Evolutionary conservation across 2,329 filamentous ascomycete genomes (phyloP).

Genomic region (Rhynchosporium secalis): DNA sequence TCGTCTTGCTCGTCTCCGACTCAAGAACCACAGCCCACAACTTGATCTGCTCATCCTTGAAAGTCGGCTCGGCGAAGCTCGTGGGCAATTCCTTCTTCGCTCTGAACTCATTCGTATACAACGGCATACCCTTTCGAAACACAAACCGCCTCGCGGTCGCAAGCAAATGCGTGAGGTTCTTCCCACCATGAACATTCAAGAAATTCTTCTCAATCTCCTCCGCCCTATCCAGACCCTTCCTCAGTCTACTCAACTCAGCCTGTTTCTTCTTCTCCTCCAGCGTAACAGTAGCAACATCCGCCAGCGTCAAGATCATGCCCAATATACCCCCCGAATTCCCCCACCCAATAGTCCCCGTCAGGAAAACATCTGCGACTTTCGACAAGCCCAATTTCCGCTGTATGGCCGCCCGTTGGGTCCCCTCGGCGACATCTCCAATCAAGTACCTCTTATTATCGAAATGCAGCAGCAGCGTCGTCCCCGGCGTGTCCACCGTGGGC

Average conservation of each 20-base stretch:
- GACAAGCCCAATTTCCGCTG: constrained; percentile 61
- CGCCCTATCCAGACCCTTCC: constrained; percentile 11
- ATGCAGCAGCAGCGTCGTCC: constrained; percentile 74
- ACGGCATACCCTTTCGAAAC: constrained; percentile 77
- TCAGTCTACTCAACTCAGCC: constrained; percentile 39
- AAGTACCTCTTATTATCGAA: constrained; percentile 82
- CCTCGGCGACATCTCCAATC: constrained; percentile 81
- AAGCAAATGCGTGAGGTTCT: constrained; percentile 76
- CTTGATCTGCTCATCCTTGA: constrained; percentile 72
- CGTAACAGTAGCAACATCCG: constrained; percentile 59
- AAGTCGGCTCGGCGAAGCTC: constrained; percentile 59
- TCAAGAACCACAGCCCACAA: constrained; percentile 78
- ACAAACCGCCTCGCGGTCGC: constrained; percentile 85
- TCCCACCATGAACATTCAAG: constrained; percentile 73
- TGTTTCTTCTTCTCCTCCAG: constrained; percentile 47
- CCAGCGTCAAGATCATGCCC: constrained; percentile 81
- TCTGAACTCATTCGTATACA: constrained; percentile 68
- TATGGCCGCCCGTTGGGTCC: constrained; percentile 72
- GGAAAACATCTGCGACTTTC: constrained; percentile 74
- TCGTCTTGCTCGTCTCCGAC: constrained; percentile 38
- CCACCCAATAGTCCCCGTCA: constrained; percentile 79
- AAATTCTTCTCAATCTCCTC: constrained; percentile 39
- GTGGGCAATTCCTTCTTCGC: constrained; percentile 16
- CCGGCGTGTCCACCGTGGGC: constrained; percentile 85
- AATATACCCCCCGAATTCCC: constrained; percentile 75